phyloP scores from a whole-genome alignment of 2,329 filamentous ascomycete species.

The Pleurostoma richardsiae region DNA sequence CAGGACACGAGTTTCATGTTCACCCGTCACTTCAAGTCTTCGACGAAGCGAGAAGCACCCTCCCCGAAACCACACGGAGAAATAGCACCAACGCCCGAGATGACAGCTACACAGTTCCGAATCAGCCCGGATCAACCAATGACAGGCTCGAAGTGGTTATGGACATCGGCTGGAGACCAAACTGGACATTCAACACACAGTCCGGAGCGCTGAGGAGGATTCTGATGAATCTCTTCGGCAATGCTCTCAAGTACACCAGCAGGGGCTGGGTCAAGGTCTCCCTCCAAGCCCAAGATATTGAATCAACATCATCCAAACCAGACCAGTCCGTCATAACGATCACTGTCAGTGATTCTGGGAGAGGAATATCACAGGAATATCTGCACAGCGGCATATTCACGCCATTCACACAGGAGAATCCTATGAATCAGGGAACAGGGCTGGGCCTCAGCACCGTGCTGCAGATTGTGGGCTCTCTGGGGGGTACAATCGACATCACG shows the following conservation, averaged over 20 bases:
- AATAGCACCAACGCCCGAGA: background rate
- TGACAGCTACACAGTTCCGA: background rate
- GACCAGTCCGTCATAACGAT: conserved; percentile 23
- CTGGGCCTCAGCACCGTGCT: conserved; percentile 62
- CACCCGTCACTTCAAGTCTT: too few relatives aligned
- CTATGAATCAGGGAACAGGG: conserved; percentile 54
- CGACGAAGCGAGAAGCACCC: too few relatives aligned
- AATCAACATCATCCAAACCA: background rate
- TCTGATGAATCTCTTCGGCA: conserved; percentile 50
- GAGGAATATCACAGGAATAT: conserved; percentile 60
- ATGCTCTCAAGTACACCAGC: conserved; percentile 47
- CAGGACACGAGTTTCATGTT: conserved; percentile 22
- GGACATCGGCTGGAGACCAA: conserved; percentile 37
- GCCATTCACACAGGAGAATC: conserved; percentile 61
- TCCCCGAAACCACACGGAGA: background rate
- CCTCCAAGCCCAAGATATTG: conserved; percentile 8
- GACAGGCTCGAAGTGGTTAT: conserved; percentile 16
- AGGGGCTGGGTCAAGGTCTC: conserved; percentile 12
- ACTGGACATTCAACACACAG: conserved; percentile 47
- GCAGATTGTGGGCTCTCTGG: conserved; percentile 51
- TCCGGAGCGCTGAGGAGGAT: conserved; percentile 42
- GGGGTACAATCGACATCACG: conserved; percentile 54
- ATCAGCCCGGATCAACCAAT: background rate
- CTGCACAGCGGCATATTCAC: conserved; percentile 55
- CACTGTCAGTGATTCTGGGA: conserved; percentile 58